Evolutionary conservation across 2,329 filamentous ascomycete species (phyloP).

Genomic region (Monilinia vaccinii-corymbosi): DNA sequence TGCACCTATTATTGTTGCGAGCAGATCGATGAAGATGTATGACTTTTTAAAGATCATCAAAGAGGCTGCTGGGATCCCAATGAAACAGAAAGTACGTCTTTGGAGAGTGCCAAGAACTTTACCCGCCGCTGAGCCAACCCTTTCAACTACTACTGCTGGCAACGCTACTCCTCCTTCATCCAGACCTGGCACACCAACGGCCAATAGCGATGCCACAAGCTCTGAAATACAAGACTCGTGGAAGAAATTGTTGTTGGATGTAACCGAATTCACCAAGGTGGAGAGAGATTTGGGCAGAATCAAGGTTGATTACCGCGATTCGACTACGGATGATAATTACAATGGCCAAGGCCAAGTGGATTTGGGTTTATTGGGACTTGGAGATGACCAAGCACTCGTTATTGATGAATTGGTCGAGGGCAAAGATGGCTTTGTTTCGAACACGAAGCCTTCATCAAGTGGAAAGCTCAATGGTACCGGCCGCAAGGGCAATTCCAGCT

Average conservation of each 20-base stretch:
- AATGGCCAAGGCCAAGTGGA: conserved; percentile 62
- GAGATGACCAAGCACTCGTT: conserved; percentile 68
- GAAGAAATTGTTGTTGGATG: conserved; percentile 37
- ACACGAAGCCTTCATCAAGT: conserved; percentile 29
- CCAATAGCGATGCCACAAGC: neutral
- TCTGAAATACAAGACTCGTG: conserved; percentile 32
- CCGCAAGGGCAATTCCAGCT: conserved; percentile 13
- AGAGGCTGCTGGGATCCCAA: conserved; percentile 53
- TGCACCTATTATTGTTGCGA: conserved; percentile 60
- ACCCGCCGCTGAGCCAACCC: conserved; percentile 24
- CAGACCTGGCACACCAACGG: conserved; percentile 21
- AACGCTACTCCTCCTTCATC: conserved; percentile 33
- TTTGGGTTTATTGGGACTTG: conserved; percentile 57
- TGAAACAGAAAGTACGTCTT: conserved; percentile 65
- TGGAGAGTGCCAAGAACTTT: conserved; percentile 26
- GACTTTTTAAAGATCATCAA: conserved; percentile 73
- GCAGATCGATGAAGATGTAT: conserved; percentile 59
- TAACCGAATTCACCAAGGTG: conserved; percentile 50
- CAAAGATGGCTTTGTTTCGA: conserved; percentile 49
- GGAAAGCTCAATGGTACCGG: conserved; percentile 17
- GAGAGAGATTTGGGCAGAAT: conserved; percentile 45
- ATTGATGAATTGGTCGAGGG: conserved; percentile 67
- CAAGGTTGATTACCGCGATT: conserved; percentile 52
- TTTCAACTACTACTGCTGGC: conserved; percentile 34
- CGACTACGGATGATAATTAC: conserved; percentile 64